Percentiles rank a stretch among this genome's conserved stretches.
Conservation (phyloP, 352 stramenopile genomes). For the Pythium aquatile region DNA sequence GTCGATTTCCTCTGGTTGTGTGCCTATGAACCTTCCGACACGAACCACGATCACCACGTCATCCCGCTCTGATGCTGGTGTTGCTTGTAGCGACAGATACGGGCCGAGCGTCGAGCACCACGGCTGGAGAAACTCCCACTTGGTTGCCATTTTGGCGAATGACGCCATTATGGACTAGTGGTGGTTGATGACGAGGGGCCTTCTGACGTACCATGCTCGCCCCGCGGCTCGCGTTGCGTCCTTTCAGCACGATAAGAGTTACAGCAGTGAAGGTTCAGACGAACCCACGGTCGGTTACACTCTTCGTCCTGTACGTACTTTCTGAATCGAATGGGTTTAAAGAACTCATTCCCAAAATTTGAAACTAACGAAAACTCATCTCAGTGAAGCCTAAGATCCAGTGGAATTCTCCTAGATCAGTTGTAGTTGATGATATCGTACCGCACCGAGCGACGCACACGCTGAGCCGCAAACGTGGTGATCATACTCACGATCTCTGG, state of each 20-base stretch:
- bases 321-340: not conserved
- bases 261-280: too few relatives aligned
- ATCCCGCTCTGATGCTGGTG: not conserved
- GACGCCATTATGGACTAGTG: not conserved
- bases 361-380: not conserved
- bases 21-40: not conserved
- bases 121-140: constrained; percentile 3
- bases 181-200: not conserved
- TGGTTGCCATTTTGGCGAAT: not conserved
- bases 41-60: not conserved
- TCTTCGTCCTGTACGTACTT: not conserved
- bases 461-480: constrained; percentile 7
- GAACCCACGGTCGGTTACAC: not conserved
- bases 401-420: not conserved
- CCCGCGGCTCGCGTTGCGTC: not conserved
- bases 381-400: not conserved
- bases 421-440: constrained; percentile 15
- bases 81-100: not conserved
- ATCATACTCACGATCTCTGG: constrained; percentile 11
- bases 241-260: too few relatives aligned
- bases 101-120: not conserved
- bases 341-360: not conserved
- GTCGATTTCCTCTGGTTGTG: not conserved
- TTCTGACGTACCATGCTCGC: not conserved
- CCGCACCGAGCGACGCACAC: constrained; percentile 15